These are phyloP conservation scores for Chytriomyces sp. DNA, from an alignment of 192 early-diverging fungal genomes.

Conservation along the genomic window DNA sequence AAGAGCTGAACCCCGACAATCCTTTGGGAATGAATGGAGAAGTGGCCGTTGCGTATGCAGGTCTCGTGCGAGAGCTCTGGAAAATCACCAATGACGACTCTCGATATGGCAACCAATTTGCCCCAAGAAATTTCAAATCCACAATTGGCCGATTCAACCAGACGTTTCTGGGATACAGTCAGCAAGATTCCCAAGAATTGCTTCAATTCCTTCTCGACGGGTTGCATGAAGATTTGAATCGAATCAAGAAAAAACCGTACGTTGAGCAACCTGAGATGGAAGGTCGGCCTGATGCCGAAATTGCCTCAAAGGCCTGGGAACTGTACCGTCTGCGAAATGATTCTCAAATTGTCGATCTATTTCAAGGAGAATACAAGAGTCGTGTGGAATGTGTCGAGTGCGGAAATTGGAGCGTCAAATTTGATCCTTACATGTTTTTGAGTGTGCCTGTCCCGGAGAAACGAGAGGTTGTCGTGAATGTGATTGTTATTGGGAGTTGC, in stretches of 20 bases:
- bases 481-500: slow-evolving; percentile 27
- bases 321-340: slow-evolving; percentile 78
- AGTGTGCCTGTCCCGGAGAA: slow-evolving; percentile 77
- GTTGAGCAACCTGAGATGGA: slow-evolving; percentile 78
- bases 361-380: slow-evolving; percentile 75
- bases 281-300: slow-evolving; percentile 65
- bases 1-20: slow-evolving; percentile 71
- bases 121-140: slow-evolving; percentile 80
- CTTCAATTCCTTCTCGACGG: slow-evolving; percentile 81
- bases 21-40: slow-evolving; percentile 74
- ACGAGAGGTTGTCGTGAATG: slow-evolving; percentile 54
- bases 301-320: slow-evolving; percentile 76
- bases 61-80: slow-evolving; percentile 58
- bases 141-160: slow-evolving; percentile 65
- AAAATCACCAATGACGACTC: neutral
- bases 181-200: slow-evolving; percentile 88
- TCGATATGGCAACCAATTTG: slow-evolving; percentile 50
- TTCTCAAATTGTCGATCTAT: slow-evolving; percentile 77
- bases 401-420: slow-evolving; percentile 69
- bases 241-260: slow-evolving; percentile 79
- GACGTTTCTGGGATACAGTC: slow-evolving; percentile 74
- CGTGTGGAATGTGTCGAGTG: slow-evolving; percentile 64
- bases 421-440: slow-evolving; percentile 83
- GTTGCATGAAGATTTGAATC: slow-evolving; percentile 86
- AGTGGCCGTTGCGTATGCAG: slow-evolving; percentile 72